Percentiles rank a stretch among this genome's conserved stretches.
phyloP scores from a whole-genome alignment of 768 basidiomycete species.

The Kwoniella dejecticola region DNA sequence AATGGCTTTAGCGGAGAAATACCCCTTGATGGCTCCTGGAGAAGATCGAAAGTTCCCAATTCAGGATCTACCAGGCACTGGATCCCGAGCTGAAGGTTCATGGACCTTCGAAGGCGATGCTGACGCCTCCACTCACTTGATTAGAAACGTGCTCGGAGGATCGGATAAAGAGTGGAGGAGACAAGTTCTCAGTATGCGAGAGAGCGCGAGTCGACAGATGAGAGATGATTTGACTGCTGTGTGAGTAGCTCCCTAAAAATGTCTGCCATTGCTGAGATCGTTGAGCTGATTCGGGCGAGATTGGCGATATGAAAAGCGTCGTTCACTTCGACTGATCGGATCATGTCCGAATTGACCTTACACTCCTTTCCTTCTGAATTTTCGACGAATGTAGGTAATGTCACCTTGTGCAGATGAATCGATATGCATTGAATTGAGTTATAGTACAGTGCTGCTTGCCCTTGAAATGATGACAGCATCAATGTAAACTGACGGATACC shows the following conservation, averaged over 20 bases:
- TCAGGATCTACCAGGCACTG: slow-evolving; percentile 1
- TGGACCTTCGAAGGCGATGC: slow-evolving; percentile 1
- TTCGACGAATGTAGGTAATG: too few species aligned
- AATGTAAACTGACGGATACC: too few species aligned
- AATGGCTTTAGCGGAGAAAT: neutral
- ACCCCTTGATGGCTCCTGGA: neutral
- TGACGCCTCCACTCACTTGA: slow-evolving; percentile 5
- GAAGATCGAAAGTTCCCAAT: neutral
- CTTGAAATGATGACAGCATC: too few species aligned
- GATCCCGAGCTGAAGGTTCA: neutral
- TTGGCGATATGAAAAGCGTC: neutral
- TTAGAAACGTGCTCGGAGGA: slow-evolving; percentile 2
- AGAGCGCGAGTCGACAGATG: neutral
- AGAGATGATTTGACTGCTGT: slow-evolving; percentile 7
- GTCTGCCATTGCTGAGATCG: neutral
- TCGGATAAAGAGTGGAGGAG: slow-evolving; percentile 5
- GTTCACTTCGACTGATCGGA: neutral
- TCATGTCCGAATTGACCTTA: neutral
- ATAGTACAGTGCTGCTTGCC: too few species aligned
- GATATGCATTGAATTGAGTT: too few species aligned
- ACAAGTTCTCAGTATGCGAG: slow-evolving; percentile 3
- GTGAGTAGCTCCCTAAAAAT: too few species aligned
- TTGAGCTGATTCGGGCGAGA: neutral
- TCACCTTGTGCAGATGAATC: too few species aligned
- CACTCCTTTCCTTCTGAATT: too few species aligned